phyloP scores from a whole-genome alignment of 805 yeast species.

The Ogataea dorogensis region DNA sequence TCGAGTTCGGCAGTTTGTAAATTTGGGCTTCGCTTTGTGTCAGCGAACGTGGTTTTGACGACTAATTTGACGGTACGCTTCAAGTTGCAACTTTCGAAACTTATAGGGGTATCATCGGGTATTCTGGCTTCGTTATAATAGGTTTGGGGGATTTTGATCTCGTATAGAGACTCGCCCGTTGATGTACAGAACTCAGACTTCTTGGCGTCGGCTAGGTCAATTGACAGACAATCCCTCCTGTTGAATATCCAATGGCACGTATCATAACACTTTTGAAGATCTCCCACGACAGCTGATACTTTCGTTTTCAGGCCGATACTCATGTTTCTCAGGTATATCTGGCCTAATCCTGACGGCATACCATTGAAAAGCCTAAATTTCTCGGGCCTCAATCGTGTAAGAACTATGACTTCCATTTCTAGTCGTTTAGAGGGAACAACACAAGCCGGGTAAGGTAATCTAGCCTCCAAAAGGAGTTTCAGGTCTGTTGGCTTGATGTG shows the following conservation, averaged over 20 bases:
- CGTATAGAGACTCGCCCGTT: slow-evolving; percentile 30
- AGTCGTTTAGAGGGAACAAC: slow-evolving; percentile 43
- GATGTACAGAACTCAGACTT: slow-evolving; percentile 23
- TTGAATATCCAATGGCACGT: slow-evolving; percentile 10
- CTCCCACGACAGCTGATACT: slow-evolving; percentile 25
- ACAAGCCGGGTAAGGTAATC: slow-evolving; percentile 47
- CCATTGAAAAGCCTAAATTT: slow-evolving; percentile 36
- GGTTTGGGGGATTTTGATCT: slow-evolving; percentile 44
- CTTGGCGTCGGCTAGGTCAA: slow-evolving; percentile 40
- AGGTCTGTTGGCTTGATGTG: slow-evolving; percentile 37
- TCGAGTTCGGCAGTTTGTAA: slow-evolving; percentile 15
- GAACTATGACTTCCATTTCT: slow-evolving; percentile 22
- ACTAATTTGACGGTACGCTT: slow-evolving; percentile 42
- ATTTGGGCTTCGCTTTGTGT: slow-evolving; percentile 8
- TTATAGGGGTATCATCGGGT: slow-evolving; percentile 51
- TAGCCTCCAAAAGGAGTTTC: slow-evolving; percentile 44
- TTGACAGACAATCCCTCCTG: slow-evolving; percentile 11
- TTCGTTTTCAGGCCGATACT: slow-evolving; percentile 31
- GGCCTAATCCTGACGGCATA: slow-evolving; percentile 47
- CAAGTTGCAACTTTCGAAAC: slow-evolving; percentile 57
- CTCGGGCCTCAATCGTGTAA: slow-evolving; percentile 23
- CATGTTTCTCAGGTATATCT: slow-evolving; percentile 42
- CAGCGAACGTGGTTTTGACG: slow-evolving; percentile 34
- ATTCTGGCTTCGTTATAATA: slow-evolving; percentile 41
- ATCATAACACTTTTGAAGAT: slow-evolving; percentile 24